Conservation (phyloP, 768 basidiomycete genomes). For the Serendipita sp. region DNA sequence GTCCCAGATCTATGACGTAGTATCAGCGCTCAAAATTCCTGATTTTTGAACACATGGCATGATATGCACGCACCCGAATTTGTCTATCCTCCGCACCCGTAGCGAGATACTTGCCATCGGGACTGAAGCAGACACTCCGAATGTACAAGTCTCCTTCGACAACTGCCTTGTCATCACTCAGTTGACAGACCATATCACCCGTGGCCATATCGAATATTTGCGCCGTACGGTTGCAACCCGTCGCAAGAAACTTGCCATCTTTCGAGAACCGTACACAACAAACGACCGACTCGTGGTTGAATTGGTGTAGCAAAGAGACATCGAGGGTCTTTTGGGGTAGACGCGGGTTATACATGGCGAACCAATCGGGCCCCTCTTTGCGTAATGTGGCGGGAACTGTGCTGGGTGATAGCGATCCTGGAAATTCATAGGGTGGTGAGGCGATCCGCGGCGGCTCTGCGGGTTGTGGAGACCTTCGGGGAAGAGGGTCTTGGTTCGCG, state of each 20-base stretch:
- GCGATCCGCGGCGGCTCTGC: no score
- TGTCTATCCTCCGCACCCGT: slow-evolving; percentile 85
- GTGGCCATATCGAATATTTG: slow-evolving; percentile 91
- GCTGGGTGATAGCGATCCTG: slow-evolving; percentile 8
- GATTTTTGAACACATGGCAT: neutral
- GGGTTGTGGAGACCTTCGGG: no score
- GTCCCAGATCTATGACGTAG: slow-evolving; percentile 67
- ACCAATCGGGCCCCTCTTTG: slow-evolving; percentile 68
- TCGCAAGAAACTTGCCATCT: slow-evolving; percentile 84
- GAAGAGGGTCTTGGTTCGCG: no score
- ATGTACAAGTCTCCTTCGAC: slow-evolving; percentile 79
- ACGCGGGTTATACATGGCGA: slow-evolving; percentile 72
- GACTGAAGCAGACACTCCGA: slow-evolving; percentile 66
- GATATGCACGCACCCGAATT: slow-evolving; percentile 56
- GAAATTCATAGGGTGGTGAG: neutral
- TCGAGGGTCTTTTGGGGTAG: slow-evolving; percentile 57
- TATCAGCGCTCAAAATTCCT: neutral
- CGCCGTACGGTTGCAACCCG: slow-evolving; percentile 90
- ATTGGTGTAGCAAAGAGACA: slow-evolving; percentile 64
- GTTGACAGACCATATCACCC: slow-evolving; percentile 65
- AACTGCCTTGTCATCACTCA: slow-evolving; percentile 47
- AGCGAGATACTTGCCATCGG: slow-evolving; percentile 54
- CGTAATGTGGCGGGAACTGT: slow-evolving; percentile 13
- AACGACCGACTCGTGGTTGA: slow-evolving; percentile 69
- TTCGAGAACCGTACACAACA: slow-evolving; percentile 91